These are phyloP conservation scores for Capsicum rhomboideum DNA, from an alignment of 257 asterid species.

Conservation along the genomic window DNA sequence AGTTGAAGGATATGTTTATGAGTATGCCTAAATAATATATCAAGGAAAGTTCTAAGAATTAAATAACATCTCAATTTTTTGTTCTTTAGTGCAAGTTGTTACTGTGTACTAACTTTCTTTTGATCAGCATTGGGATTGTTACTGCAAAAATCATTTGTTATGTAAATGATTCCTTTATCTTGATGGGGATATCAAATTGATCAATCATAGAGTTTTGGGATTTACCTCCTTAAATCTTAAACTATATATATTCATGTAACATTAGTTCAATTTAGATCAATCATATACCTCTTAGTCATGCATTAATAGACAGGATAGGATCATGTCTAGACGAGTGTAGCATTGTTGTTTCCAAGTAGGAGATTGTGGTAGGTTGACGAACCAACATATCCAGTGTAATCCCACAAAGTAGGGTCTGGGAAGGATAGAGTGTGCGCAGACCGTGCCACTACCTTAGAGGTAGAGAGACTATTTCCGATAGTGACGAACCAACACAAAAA, in stretches of 20 bases:
- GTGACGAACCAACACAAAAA: no score
- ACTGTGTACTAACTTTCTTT: not conserved
- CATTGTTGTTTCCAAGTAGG: no score
- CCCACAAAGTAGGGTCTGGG: no score
- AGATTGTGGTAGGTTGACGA: no score
- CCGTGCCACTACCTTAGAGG: no score
- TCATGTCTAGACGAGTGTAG: not conserved
- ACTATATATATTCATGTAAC: not conserved
- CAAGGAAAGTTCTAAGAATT: not conserved
- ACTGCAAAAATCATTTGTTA: not conserved
- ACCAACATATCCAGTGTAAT: no score
- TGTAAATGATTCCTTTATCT: not conserved
- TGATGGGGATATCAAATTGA: not conserved
- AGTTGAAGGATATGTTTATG: no score
- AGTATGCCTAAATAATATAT: no score
- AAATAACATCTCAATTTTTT: not conserved
- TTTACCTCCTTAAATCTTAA: not conserved
- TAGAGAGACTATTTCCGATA: no score
- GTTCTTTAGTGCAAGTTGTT: not conserved
- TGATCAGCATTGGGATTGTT: not conserved
- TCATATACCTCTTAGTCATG: not conserved
- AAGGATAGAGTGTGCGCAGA: no score
- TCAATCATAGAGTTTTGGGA: not conserved
- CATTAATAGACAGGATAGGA: not conserved
- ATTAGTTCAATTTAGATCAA: not conserved